Conservation (phyloP, 306 rosid genomes). For the Herpetospermum pedunculosum region DNA sequence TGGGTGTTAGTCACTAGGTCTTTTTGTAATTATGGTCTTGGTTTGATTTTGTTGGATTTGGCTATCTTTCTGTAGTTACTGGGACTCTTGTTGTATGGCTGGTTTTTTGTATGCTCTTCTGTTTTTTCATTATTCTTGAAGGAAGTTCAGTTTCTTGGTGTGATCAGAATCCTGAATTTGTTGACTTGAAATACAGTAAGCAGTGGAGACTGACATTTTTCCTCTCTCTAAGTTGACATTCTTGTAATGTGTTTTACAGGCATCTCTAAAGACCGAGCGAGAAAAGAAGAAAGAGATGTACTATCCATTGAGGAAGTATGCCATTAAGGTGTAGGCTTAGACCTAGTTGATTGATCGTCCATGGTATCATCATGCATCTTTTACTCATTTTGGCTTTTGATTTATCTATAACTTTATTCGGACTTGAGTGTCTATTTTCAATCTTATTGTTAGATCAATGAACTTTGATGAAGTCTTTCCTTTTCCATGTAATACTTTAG, state of each 20-base stretch:
- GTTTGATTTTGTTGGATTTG: no score
- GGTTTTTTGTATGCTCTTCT: no score
- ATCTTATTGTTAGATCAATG: background rate
- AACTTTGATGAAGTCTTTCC: background rate
- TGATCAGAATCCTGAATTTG: background rate
- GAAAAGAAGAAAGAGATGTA: slow-evolving; percentile 73
- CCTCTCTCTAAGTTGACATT: background rate
- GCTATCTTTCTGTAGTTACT: no score
- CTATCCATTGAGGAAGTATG: slow-evolving; percentile 74
- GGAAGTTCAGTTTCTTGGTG: no score
- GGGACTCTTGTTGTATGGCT: no score
- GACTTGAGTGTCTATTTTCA: slow-evolving; percentile 8
- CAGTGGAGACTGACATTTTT: background rate
- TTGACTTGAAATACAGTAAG: background rate
- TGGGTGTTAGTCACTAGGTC: no score
- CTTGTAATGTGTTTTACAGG: slow-evolving; percentile 20
- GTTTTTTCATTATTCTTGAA: no score
- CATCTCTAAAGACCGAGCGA: slow-evolving; percentile 68
- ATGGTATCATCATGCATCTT: slow-evolving; percentile 1
- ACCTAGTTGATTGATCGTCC: slow-evolving; percentile 2
- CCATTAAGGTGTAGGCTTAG: slow-evolving; percentile 65
- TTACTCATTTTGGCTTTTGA: slow-evolving; percentile 14
- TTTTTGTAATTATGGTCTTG: no score
- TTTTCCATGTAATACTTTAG: slow-evolving; percentile 4
- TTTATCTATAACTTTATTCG: slow-evolving; percentile 6